A percentile compares a stretch with the other conserved stretches of the same genome.
Evolutionary conservation across 163 green algal genomes (phyloP).

Genomic region (Scenedesmus sp.): DNA sequence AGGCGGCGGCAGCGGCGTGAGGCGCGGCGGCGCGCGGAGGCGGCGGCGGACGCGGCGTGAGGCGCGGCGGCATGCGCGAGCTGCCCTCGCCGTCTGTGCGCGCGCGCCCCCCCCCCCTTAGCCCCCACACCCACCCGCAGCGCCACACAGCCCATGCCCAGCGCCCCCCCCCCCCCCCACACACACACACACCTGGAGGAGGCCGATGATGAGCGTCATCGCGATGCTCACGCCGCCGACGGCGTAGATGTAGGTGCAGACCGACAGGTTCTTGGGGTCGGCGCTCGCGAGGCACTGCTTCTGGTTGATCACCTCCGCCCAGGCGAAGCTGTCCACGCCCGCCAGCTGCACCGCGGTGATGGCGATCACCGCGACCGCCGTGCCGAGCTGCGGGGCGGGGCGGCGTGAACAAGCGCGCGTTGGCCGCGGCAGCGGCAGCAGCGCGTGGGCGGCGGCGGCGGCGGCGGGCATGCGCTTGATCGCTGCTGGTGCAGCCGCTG

Average conservation of each 20-base stretch:
- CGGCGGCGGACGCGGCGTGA: too few relatives aligned
- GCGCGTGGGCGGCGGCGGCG: too few relatives aligned
- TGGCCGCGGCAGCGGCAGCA: too few relatives aligned
- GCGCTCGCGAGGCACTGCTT: slow-evolving; percentile 23
- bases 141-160: background rate
- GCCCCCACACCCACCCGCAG: background rate
- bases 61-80: too few relatives aligned
- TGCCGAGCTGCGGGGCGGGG: slow-evolving; percentile 35
- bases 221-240: slow-evolving; percentile 40
- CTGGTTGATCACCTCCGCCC: slow-evolving; percentile 1
- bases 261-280: slow-evolving; percentile 11
- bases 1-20: too few relatives aligned
- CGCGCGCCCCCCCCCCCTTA: too few relatives aligned
- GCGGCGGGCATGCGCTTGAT: too few relatives aligned
- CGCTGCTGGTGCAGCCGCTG: too few relatives aligned
- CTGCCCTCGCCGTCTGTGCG: too few relatives aligned
- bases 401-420: too few relatives aligned
- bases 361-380: slow-evolving; percentile 38
- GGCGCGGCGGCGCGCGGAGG: too few relatives aligned
- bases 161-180: too few relatives aligned
- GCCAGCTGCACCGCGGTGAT: slow-evolving; percentile 42
- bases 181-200: slow-evolving; percentile 43
- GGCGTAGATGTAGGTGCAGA: slow-evolving; percentile 43
- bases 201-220: slow-evolving; percentile 33
- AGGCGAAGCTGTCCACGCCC: background rate